Base-by-base conservation (phyloP, 129 eudicot species). In the Sambucus nigra region DNA sequence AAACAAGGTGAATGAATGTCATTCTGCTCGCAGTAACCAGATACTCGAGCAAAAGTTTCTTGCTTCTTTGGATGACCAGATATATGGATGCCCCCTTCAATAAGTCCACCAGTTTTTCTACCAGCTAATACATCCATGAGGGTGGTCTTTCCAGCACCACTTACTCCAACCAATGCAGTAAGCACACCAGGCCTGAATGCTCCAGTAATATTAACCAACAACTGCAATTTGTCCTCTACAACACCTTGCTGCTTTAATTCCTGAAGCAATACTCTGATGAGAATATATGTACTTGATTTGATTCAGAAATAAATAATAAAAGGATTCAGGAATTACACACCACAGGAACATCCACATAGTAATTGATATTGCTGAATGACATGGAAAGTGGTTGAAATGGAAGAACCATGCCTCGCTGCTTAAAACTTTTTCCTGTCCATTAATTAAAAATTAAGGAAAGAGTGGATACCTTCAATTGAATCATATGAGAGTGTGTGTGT, bases 101-200 rank as follows among this genome's bases (percentile, higher is more conserved):
- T 91, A 60, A 72, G 9, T 44, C 98, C 98, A 51, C 98, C 98
- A 29, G 98, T 91, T 80, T 91, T 91, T 72, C 98, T 67, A 32
- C 98, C 98, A 26, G 98, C 94, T 61, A 91, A 75, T 16, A 91
- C 98, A 65, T 91, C 98, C 98, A 91, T 91, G 28, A 91, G 79
- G 19, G 98, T 91, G 60, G 98, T 91, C 80, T 91, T 91, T 35
- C 98, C 98, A 21, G 98, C 98, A 72, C 98, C 98, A 65, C 98
- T 91, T 20, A 85, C 98, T n/a, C 98, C 98, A 16, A 91, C 98
- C 64, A 91, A 68, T 61, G 98, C 98, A 41, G 98, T 91, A 23
- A 91, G 94, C 46, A 91, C 89, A 57, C 98, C 98, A 12, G 98
- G 95, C 73, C 95, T 85, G 60, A 91, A 91, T 59, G 95, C 95